Evolutionary conservation across 2,329 filamentous ascomycete genomes (phyloP).

Genomic region (Calycina herbarum): DNA sequence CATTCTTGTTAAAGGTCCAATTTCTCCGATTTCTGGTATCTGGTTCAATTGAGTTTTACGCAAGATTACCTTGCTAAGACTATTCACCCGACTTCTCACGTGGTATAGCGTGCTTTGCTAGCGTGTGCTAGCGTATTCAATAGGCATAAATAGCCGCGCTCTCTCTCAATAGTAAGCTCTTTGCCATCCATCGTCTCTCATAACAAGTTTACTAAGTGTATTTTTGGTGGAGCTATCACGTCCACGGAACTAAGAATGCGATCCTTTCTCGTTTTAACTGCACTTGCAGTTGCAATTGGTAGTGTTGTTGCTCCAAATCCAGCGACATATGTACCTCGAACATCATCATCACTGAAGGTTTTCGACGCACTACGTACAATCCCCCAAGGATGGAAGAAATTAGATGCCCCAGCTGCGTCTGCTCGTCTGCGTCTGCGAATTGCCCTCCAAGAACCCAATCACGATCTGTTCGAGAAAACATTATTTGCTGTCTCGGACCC

Average conservation of each 20-base stretch:
- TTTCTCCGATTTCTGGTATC: background rate
- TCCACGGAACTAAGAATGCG: conserved; percentile 7
- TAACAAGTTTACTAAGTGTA: background rate
- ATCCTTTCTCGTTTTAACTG: conserved; percentile 4
- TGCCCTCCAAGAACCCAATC: conserved; percentile 44
- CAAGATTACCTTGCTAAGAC: background rate
- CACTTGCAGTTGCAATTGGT: conserved; percentile 7
- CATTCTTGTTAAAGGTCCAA: background rate
- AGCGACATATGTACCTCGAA: background rate
- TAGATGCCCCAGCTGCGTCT: conserved; percentile 22
- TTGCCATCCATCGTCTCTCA: too few relatives aligned
- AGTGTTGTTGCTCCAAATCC: conserved; percentile 12
- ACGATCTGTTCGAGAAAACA: conserved; percentile 45
- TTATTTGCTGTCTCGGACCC: conserved; percentile 46
- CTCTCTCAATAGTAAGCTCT: too few relatives aligned
- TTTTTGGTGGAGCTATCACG: background rate
- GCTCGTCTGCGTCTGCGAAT: conserved; percentile 27
- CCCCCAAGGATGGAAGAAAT: conserved; percentile 30
- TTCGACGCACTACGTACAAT: conserved; percentile 28
- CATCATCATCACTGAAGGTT: conserved; percentile 17
- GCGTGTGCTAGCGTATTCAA: too few relatives aligned
- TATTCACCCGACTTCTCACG: too few relatives aligned
- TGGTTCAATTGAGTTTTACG: background rate
- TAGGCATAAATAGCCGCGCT: too few relatives aligned
- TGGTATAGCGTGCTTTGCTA: too few relatives aligned